Evolutionary conservation across 75 land plant species (phyloP).

Genomic region (Selaginella tamariscina): DNA sequence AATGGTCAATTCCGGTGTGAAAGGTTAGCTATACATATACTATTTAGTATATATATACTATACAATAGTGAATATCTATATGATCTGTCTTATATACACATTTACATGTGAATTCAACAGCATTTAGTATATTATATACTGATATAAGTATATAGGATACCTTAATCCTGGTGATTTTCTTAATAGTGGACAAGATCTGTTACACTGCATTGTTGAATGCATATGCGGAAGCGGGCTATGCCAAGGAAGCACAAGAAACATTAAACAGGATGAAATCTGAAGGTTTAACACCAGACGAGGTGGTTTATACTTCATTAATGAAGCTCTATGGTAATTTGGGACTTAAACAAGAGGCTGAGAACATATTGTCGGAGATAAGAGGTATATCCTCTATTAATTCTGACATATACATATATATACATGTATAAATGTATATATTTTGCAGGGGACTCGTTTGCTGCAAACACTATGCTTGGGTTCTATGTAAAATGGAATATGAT

Average conservation of each 20-base stretch:
- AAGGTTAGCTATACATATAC: too few species aligned
- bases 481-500: conserved; percentile 45
- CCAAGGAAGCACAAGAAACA: conserved; percentile 38
- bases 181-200: conserved; percentile 50
- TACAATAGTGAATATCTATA: too few species aligned
- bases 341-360: conserved; percentile 38
- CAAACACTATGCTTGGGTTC: conserved; percentile 48
- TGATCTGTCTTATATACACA: too few species aligned
- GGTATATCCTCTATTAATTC: conserved; percentile 36
- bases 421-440: too few species aligned
- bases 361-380: conserved; percentile 30
- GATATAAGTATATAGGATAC: too few species aligned
- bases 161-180: too few species aligned
- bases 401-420: too few species aligned
- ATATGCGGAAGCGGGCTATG: conserved; percentile 38
- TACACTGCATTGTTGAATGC: conserved; percentile 52
- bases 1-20: conserved; percentile 28
- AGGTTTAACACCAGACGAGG: conserved; percentile 34
- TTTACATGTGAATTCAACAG: too few species aligned
- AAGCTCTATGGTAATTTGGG: conserved; percentile 49
- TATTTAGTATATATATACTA: too few species aligned
- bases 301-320: conserved; percentile 43
- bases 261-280: conserved; percentile 36
- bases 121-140: too few species aligned
- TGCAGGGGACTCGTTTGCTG: conserved; percentile 45